Percentiles rank a stretch among this genome's conserved stretches.
Evolutionary conservation across 2,329 filamentous ascomycete species (phyloP).

Genomic region (Aureobasidium leucospermi): DNA sequence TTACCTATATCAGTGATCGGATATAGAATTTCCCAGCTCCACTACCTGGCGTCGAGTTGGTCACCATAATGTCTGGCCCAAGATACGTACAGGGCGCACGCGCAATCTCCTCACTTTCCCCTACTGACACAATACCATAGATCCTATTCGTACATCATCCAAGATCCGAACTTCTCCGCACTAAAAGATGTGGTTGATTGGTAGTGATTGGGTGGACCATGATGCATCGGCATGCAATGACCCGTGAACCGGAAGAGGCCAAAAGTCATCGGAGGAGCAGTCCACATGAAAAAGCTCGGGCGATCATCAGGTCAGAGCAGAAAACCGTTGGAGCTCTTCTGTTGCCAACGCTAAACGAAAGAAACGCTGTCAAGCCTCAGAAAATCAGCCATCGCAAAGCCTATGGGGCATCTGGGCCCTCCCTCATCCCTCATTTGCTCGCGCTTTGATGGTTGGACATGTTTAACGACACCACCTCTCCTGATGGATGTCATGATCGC

Average conservation of each 20-base stretch:
- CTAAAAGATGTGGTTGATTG: neutral
- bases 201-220: neutral
- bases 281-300: neutral
- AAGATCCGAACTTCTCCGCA: neutral
- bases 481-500: neutral
- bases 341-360: neutral
- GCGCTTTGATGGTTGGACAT: neutral
- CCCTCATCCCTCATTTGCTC: neutral
- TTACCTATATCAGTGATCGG: neutral
- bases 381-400: neutral
- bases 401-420: constrained; percentile 1
- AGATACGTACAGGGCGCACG: too few species aligned
- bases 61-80: too few species aligned
- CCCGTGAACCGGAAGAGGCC: neutral
- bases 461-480: neutral
- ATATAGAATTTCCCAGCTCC: neutral
- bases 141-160: neutral
- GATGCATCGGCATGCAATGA: neutral
- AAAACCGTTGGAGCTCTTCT: neutral
- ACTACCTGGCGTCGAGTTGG: too few species aligned
- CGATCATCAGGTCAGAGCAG: neutral
- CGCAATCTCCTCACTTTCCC: neutral
- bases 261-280: neutral
- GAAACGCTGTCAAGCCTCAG: neutral
- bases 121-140: neutral